Evolutionary conservation across 495 filamentous ascomycete genomes (phyloP), one percentile per base, ranked within the genome.

Genomic region (Cercophora samala): DNA sequence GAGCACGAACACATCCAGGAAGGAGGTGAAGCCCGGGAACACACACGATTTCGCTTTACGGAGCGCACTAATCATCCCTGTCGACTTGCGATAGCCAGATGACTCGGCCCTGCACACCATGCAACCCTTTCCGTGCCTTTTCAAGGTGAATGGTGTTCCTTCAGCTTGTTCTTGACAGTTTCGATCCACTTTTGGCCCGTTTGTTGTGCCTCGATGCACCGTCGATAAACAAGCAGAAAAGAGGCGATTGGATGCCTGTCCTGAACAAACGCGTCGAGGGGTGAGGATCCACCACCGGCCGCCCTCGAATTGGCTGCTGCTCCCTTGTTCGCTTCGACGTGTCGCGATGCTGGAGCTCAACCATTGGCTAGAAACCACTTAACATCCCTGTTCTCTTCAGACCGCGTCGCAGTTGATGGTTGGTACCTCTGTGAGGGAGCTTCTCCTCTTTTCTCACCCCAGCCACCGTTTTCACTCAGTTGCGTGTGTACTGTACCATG

Each of bases 321-420:
- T 58, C 65, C 68, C 67, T 68, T 66, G 69, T 64, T 56, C 66
- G 62, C 70, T 67, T 65, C 51, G 26, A 70, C 70, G 70, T 64
- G 56, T 67, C 64, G 67, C 21, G 25, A 69, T 66, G 70, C 66
- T 70, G 71, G 66, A 73, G 19, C 22, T 52, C 25, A 68, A 72
- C 70, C 52, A 81, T 82, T 82, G 79, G 80, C 26, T 55, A 26
- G 25, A 64, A 67, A 37, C 32, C 70, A 75, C 69, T 76, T 69
- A 71, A 73, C 58, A 74, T 73, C 77, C 79, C 72, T 79, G 78
- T 66, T n/a, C 51, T 63, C 13, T 6, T 4, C 21, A 22, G 53
- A 66, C 64, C 72, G 74, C 70, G 74, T 71, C 70, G 66, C 60
- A 9, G 8, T 60, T 26, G 21, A 22, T 18, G 6, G 54, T 60